Evolutionary conservation across 768 basidiomycete species (phyloP).

Genomic region (Amanita molliuscula): DNA sequence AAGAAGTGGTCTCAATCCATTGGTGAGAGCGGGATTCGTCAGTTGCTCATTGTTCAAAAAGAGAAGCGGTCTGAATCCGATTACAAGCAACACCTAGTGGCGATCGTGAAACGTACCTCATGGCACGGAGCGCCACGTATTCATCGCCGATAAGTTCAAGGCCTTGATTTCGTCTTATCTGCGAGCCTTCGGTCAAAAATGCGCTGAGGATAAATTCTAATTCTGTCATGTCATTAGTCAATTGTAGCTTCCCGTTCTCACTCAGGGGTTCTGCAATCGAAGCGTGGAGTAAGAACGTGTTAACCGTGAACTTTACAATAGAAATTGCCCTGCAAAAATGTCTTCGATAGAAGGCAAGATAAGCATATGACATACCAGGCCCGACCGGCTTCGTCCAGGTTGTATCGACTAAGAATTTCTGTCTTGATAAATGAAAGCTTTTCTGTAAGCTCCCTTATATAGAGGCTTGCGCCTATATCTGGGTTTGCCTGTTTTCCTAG

Average conservation of each 20-base stretch:
- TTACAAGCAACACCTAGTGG: not conserved
- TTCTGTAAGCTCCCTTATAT: constrained; percentile 88
- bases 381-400: constrained; percentile 57
- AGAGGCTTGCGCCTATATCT: constrained; percentile 65
- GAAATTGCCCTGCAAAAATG: constrained; percentile 37
- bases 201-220: constrained; percentile 87
- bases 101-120: constrained; percentile 50
- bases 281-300: constrained; percentile 86
- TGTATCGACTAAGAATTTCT: constrained; percentile 65
- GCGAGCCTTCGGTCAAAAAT: constrained; percentile 52
- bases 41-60: constrained; percentile 78
- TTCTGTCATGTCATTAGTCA: constrained; percentile 94
- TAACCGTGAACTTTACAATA: constrained; percentile 72
- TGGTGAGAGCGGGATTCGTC: constrained; percentile 53
- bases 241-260: constrained; percentile 87
- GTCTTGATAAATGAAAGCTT: constrained; percentile 75
- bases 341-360: not conserved
- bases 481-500: constrained; percentile 58
- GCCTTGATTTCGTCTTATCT: constrained; percentile 51
- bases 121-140: constrained; percentile 74
- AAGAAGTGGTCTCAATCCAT: constrained; percentile 75
- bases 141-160: constrained; percentile 78
- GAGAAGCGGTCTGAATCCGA: constrained; percentile 58
- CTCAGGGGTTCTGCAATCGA: constrained; percentile 87
- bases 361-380: constrained; percentile 51